Percentiles rank a stretch among this genome's conserved stretches.
Conservation (phyloP, 345 rosid species). For the Salix dunnii region DNA sequence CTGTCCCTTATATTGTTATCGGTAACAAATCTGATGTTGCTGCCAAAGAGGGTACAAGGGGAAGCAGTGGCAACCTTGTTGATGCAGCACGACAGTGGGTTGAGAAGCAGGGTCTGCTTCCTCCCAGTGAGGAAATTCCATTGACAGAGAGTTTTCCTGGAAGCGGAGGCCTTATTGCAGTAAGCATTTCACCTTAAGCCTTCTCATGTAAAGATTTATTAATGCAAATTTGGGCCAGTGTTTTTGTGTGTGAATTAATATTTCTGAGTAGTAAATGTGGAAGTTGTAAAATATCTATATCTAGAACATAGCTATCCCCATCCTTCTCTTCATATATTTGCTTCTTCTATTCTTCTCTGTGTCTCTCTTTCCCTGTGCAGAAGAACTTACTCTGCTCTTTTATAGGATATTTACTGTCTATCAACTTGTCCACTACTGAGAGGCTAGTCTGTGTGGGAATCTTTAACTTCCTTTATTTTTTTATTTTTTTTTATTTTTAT, state of each 20-base stretch:
- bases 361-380: not conserved
- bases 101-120: conserved; percentile 97
- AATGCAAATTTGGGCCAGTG: not conserved
- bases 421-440: not conserved
- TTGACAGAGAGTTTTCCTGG: conserved; percentile 94
- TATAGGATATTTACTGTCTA: not conserved
- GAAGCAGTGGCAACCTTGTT: conserved; percentile 97
- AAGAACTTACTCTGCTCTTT: not conserved
- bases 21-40: conserved; percentile 98
- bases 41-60: conserved; percentile 81
- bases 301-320: not conserved
- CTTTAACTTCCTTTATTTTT: not conserved
- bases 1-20: conserved; percentile 85
- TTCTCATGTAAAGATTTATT: not conserved
- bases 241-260: not conserved
- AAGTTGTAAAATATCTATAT: not conserved
- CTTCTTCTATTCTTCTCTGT: not conserved
- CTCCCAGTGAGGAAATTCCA: conserved; percentile 91
- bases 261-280: not conserved
- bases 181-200: conserved; percentile 37
- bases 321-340: not conserved
- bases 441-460: not conserved
- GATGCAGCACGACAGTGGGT: conserved; percentile 99
- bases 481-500: not conserved
- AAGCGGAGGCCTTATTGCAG: conserved; percentile 72